Evolutionary conservation across 768 basidiomycete genomes (phyloP).

Genomic region (Amanita rubescens): DNA sequence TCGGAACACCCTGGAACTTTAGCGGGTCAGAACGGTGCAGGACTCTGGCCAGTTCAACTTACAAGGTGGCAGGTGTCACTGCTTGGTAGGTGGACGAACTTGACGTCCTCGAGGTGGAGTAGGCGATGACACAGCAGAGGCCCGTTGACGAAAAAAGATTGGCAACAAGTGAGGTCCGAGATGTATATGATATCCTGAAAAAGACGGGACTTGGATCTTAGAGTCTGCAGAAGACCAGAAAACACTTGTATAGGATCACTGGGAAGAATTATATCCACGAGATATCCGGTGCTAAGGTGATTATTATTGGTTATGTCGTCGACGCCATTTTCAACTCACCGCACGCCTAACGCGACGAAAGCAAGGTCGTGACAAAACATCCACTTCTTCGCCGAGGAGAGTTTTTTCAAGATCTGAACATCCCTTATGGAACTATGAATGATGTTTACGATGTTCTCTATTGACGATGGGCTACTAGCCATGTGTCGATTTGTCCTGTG

Average conservation of each 20-base stretch:
- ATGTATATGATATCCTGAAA: constrained; percentile 40
- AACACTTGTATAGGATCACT: constrained; percentile 28
- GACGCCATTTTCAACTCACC: background rate
- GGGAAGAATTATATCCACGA: constrained; percentile 41
- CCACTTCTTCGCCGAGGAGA: background rate
- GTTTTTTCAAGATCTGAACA: background rate
- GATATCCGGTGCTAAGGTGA: constrained; percentile 35
- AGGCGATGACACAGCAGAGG: constrained; percentile 16
- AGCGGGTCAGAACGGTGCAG: background rate
- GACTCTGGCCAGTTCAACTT: constrained; percentile 6
- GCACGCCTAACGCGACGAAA: constrained; percentile 2
- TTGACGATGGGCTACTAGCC: background rate
- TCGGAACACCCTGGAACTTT: background rate
- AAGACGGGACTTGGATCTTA: constrained; percentile 25
- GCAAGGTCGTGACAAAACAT: constrained; percentile 5
- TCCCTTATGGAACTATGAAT: background rate
- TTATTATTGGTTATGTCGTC: constrained; percentile 15
- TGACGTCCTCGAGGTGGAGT: background rate
- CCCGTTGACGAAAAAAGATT: constrained; percentile 51
- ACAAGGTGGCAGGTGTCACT: constrained; percentile 1
- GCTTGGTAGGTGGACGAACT: background rate
- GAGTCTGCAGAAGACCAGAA: constrained; percentile 25
- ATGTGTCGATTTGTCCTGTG: too few relatives aligned
- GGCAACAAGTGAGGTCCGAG: constrained; percentile 37
- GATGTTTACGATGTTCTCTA: background rate